Evolutionary conservation across 2,329 filamentous ascomycete genomes (phyloP).

Genomic region (Alternaria gansuensis): DNA sequence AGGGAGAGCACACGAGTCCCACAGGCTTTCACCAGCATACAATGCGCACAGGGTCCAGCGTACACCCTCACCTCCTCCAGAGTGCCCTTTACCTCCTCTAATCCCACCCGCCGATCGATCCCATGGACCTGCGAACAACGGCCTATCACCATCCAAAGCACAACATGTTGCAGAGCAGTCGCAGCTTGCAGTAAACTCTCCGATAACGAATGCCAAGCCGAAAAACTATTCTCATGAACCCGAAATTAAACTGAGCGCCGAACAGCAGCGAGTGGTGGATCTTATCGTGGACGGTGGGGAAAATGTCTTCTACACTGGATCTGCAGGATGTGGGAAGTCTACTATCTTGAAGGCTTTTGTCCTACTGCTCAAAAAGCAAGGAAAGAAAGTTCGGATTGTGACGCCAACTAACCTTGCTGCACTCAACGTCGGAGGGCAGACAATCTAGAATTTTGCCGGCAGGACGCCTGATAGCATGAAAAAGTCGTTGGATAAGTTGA

Average conservation of each 20-base stretch:
- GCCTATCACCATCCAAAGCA: not conserved
- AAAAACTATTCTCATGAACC: conserved; percentile 11
- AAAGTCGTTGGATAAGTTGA: conserved; percentile 51
- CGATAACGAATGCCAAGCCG: not conserved
- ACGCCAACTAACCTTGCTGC: conserved; percentile 70
- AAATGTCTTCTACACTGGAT: conserved; percentile 72
- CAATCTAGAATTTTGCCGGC: conserved; percentile 66
- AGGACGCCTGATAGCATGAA: conserved; percentile 62
- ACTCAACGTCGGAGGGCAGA: conserved; percentile 64
- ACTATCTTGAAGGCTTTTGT: conserved; percentile 63
- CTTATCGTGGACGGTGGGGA: conserved; percentile 58
- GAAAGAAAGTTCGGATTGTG: conserved; percentile 60
- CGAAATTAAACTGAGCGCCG: conserved; percentile 53
- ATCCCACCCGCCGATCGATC: not conserved
- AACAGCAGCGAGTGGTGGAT: conserved; percentile 61
- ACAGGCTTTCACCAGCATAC: not conserved
- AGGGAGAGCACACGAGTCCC: not conserved
- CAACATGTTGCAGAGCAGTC: not conserved
- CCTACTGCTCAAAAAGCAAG: conserved; percentile 47
- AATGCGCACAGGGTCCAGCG: not conserved
- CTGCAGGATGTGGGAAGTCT: conserved; percentile 68
- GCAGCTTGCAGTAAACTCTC: not conserved
- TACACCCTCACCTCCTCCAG: not conserved
- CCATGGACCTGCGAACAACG: not conserved
- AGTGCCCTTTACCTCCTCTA: not conserved